phyloP scores from a whole-genome alignment of 129 eudicot genomes.

The Erigeron canadensis region DNA sequence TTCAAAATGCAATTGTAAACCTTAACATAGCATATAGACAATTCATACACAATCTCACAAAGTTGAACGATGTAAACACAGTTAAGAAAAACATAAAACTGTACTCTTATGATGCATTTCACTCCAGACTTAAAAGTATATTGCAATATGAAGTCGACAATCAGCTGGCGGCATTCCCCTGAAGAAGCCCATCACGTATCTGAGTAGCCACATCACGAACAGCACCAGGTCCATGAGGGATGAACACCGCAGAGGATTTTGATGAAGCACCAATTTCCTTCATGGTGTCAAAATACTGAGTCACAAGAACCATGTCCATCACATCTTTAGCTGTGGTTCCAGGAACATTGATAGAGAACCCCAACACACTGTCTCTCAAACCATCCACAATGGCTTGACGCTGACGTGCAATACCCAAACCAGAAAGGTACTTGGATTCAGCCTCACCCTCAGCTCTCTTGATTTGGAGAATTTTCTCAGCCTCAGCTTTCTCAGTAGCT shows the following conservation, averaged over 20 bases:
- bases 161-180: constrained; percentile 29
- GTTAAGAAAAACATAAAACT: background rate
- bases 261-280: constrained; percentile 72
- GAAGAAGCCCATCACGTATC: constrained; percentile 66
- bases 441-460: constrained; percentile 81
- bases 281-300: constrained; percentile 75
- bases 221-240: constrained; percentile 77
- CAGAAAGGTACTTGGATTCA: constrained; percentile 55
- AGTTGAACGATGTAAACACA: background rate
- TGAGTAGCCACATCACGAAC: constrained; percentile 64
- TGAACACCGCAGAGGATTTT: constrained; percentile 57
- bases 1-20: background rate
- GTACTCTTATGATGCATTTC: background rate
- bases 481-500: constrained; percentile 73
- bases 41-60: constrained; percentile 7
- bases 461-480: constrained; percentile 63
- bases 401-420: constrained; percentile 65
- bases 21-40: constrained; percentile 22
- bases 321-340: constrained; percentile 68
- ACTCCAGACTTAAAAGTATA: background rate
- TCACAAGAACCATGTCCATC: constrained; percentile 75
- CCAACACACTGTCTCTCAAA: constrained; percentile 62
- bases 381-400: constrained; percentile 77
- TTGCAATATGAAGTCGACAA: background rate
- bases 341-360: constrained; percentile 60